Percentiles rank a stretch among this genome's conserved stretches.
These are phyloP conservation scores for Fusarium nygamai DNA, from an alignment of 2,329 filamentous ascomycete species.

Conservation along the genomic window DNA sequence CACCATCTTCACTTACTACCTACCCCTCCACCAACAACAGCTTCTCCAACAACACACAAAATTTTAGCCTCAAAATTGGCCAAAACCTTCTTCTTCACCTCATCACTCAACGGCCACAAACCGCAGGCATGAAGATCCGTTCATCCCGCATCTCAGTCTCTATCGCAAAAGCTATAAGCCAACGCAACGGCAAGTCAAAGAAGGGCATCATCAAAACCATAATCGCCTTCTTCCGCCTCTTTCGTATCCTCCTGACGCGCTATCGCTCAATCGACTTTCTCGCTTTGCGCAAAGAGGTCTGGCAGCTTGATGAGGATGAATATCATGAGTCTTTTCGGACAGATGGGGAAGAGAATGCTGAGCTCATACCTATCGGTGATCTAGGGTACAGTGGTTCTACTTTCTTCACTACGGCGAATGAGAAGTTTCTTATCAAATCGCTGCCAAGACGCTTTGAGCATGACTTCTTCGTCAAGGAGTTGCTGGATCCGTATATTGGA, in stretches of 20 bases:
- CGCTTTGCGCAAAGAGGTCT: conserved; percentile 43
- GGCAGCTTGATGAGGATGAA: conserved; percentile 50
- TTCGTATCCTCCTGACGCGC: conserved; percentile 45
- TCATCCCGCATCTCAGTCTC: conserved; percentile 63
- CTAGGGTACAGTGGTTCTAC: conserved; percentile 81
- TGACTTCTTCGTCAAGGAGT: conserved; percentile 73
- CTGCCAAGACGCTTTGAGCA: conserved; percentile 76
- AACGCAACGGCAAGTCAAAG: conserved; percentile 46
- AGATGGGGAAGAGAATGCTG: conserved; percentile 39
- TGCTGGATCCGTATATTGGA: conserved; percentile 70
- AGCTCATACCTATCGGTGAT: conserved; percentile 69
- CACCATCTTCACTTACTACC: not conserved
- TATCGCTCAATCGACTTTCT: conserved; percentile 46
- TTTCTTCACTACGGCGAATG: conserved; percentile 74
- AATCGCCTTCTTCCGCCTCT: conserved; percentile 48
- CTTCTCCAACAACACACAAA: conserved; percentile 6
- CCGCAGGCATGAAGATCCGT: conserved; percentile 46
- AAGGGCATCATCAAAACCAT: conserved; percentile 45
- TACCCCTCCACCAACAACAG: not conserved
- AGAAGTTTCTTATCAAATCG: conserved; percentile 76
- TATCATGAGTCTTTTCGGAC: conserved; percentile 51
- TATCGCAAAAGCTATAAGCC: conserved; percentile 63
- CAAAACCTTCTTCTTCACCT: not conserved
- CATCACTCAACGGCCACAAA: not conserved
- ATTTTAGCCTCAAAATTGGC: conserved; percentile 3